Evolutionary conservation across 805 yeast genomes (phyloP), one percentile per base, ranked within the genome.

Genomic region (Candida khao-thaluensis): DNA sequence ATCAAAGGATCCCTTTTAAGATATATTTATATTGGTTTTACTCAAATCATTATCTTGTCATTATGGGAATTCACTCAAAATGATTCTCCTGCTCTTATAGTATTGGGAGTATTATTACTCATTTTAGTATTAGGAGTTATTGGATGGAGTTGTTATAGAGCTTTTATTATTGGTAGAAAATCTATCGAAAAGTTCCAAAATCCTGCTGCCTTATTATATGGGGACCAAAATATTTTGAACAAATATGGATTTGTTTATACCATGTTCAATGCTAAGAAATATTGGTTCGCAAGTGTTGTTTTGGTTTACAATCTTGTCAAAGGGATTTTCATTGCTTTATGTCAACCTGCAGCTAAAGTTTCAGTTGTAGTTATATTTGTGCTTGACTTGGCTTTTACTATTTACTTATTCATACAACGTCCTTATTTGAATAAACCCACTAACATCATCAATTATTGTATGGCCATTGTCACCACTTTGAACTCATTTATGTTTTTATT

Each of bases 71-170:
- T 88, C 60, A 77, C 83, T 6, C 74, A 73, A 52, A 66, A 74
- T 37, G 96, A 90, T 54, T 88, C 96, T 1, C 84, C 95, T 1
- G 96, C 96, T 1, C 88, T 90, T 21, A 78, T 90, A 42, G 89
- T 87, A 4, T 64, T 87, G 43, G 91, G 95, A 2, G 82, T 77
- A 25, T 63, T 90, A 35, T 81, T 86, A 59, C 65, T 90, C 28
- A 34, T 87, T 1, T 63, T 83, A 41, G 70, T 85, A 1, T 44
- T 82, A 5, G 76, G 78, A 2, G 68, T 85, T 25, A 66, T 87
- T 68, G 64, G 69, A 2, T 82, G 82, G 79, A 74, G 88, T 15
- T 72, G 78, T 38, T 83, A 64, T 62, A 79, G 83, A 63, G 83
- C 89, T 11, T 57, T 71, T 40, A 50, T 59, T 28, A 79, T 79